Evolutionary conservation across 768 basidiomycete genomes (phyloP).

Genomic region (Leucosporidium scottii): DNA sequence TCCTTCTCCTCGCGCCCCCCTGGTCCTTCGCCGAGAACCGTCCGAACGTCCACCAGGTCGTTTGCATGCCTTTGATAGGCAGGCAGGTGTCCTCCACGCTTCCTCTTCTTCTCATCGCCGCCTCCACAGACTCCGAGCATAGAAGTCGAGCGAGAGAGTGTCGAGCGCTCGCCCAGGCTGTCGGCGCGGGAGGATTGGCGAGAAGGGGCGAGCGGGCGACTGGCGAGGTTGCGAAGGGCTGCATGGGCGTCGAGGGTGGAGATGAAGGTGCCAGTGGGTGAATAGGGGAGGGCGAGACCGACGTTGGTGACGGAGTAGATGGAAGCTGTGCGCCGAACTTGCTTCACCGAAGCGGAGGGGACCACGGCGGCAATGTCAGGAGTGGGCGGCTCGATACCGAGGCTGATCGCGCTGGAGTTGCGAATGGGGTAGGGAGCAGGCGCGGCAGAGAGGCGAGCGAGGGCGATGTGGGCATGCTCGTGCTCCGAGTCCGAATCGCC

Average conservation of each 20-base stretch:
- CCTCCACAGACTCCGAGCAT: not conserved
- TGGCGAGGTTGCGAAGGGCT: no score
- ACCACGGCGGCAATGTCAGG: not conserved
- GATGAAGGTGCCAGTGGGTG: slow-evolving; percentile 1
- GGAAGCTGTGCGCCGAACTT: slow-evolving; percentile 7
- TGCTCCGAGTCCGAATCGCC: not conserved
- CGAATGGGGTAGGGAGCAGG: not conserved
- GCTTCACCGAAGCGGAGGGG: not conserved
- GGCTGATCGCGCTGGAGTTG: not conserved
- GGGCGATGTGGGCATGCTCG: not conserved
- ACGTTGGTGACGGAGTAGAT: slow-evolving; percentile 5
- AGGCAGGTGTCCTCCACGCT: no score
- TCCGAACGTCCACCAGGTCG: not conserved
- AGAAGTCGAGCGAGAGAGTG: not conserved
- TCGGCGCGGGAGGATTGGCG: not conserved
- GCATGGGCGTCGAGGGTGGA: not conserved
- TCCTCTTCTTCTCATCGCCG: no score
- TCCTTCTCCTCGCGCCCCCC: not conserved
- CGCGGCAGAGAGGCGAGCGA: not conserved
- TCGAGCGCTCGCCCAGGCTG: not conserved
- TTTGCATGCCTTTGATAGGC: no score
- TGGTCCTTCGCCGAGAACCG: not conserved
- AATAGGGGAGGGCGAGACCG: not conserved
- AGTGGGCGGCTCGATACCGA: not conserved
- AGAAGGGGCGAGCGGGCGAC: not conserved